These are phyloP conservation scores for Acer negundo DNA, from an alignment of 345 rosid species.

Conservation along the genomic window DNA sequence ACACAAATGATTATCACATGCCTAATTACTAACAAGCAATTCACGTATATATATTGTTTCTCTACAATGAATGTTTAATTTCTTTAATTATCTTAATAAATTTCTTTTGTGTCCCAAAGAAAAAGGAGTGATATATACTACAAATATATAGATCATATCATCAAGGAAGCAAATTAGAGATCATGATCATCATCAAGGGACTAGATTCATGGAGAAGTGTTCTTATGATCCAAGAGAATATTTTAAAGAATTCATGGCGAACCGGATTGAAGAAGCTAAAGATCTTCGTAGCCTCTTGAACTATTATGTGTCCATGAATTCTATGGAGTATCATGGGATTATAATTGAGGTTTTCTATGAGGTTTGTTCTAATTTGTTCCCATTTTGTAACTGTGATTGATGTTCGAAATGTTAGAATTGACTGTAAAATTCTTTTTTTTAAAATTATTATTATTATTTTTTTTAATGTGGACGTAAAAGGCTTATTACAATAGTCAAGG, in stretches of 20 bases:
- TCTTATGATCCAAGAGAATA: constrained; percentile 77
- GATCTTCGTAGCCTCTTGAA: constrained; percentile 80
- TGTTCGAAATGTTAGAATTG: not conserved
- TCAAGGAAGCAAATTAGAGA: constrained; percentile 26
- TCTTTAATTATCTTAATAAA: not conserved
- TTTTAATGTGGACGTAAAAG: no score
- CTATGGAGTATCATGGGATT: constrained; percentile 50
- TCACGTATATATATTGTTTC: not conserved
- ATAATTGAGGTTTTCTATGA: constrained; percentile 80
- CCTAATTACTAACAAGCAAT: not conserved
- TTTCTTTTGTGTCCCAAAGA: constrained; percentile 5
- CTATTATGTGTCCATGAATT: constrained; percentile 76
- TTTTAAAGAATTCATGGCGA: constrained; percentile 64
- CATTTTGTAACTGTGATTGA: constrained; percentile 48
- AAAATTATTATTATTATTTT: no score
- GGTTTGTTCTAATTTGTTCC: constrained; percentile 72
- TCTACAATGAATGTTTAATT: not conserved
- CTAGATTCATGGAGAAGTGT: constrained; percentile 76
- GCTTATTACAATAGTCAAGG: not conserved
- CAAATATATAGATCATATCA: constrained; percentile 23
- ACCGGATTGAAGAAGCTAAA: constrained; percentile 56
- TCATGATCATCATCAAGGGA: constrained; percentile 24
- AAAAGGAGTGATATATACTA: constrained; percentile 1
- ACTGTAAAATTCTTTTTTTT: not conserved
- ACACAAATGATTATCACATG: constrained; percentile 29